Base-by-base conservation (phyloP, 2,329 filamentous ascomycete genomes). In the Fusarium robinianum region DNA sequence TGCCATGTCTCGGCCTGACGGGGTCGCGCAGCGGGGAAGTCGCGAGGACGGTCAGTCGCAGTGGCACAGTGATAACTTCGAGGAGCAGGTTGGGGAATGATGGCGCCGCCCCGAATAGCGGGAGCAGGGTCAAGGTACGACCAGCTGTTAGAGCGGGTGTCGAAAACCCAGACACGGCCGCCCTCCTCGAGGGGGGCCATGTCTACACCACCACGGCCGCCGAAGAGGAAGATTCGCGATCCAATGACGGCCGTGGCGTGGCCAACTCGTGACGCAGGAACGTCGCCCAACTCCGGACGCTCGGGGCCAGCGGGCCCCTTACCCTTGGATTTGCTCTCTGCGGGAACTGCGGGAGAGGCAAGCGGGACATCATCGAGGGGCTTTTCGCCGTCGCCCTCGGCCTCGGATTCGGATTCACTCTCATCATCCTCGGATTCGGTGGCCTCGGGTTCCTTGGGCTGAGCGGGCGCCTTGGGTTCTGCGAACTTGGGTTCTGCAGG, bases 161-260 rank as follows among this genome's bases (percentile, higher is more conserved):
- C 80, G 60, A 88, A 91, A 19, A 83, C 74, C 89, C 89, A 95
- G 37, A 95, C 75, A 3, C 81, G 75, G 11, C 90, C 90, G 8
- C 73, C 66, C 61, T 95, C 90, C 38, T 91, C 81, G 8, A 95
- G 73, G 1, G 88, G 82, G 2, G 78, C 72, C 79, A 88, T 84
- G 18, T 81, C 81, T 3, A 75, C 68, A 0, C 86, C 86, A 22
- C 85, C 84, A 30, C 88, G 83, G 8, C 90, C 90, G 33, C 88
- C 90, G 67, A 91, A 95, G 27, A 95, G 53, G 68, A 92, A 92
- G 59, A 95, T 83, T 15, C 82, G 83, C 30, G 78, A 77, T 45
- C 83, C 77, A 45, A 94, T 79, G 2, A 82, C 77, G 9, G 84
- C 79, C 0, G 85, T 81, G 22, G 88, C 84, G 55, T 89, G 81